Base-by-base conservation (phyloP, 176 grass and related monocot genomes). In the Tuctoria greenei region DNA sequence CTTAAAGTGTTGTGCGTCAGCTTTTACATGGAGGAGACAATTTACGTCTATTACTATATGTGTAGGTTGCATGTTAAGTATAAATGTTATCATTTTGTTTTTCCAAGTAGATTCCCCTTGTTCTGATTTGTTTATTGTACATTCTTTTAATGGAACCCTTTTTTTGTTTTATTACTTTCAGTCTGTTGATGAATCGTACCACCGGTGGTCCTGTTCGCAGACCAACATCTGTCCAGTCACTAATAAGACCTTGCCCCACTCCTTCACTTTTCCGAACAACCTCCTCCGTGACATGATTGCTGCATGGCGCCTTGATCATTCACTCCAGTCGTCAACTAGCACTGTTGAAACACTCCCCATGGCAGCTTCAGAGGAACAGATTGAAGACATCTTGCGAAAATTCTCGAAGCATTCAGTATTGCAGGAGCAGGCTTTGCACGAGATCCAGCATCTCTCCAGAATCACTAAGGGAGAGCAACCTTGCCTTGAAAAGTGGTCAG, bases 241-340 rank as follows among this genome's bases (percentile, higher is more conserved):
- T 78, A 17, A 50, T 3, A 13, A 73, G 12, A 34, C 23, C 50
- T 61, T 82, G 67, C n/a, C 74, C 24, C 79, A 87, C 61, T 73
- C 79, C 67, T 27, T 42, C 13, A 44, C 14, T 67, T 20, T 43
- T 73, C 74, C 85, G 51, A 78, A 83, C 62, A 42, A 83, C 25
- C 79, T 83, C 34, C 74, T 87, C 26, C 51, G 17, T 25, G 74
- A 87, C 56, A 87, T 87, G 85, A 79, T 87, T 79, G 9, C 61
- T 54, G 68, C 74, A 36, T 87, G 85, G 85, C 14, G 42, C 54
- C 34, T 78, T 4, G 85, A 87, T 66, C 67, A 83, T 62, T 73
- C 37, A 18, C 11, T 18, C 36, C 4, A 14, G 62, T 35, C 61
- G 34, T 64, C 42, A 46, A 34, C 74, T 67, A 82, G 41, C 17